A percentile compares a stretch with the other conserved stretches of the same genome.
These are phyloP conservation scores for Lactarius hatsudake DNA, from an alignment of 768 basidiomycete species.

Conservation along the genomic window DNA sequence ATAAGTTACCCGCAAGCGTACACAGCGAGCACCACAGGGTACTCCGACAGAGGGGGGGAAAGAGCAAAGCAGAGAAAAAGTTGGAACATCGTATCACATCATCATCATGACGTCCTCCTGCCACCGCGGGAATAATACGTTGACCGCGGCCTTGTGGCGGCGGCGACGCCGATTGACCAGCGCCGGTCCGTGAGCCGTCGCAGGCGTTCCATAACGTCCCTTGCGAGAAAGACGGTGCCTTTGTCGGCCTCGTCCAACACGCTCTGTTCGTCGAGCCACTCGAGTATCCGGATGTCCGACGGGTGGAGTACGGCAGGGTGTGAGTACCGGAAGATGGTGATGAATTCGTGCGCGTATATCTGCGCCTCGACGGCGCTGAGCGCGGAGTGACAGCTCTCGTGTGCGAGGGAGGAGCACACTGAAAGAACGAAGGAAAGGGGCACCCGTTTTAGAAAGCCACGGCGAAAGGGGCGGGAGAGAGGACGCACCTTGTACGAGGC, in stretches of 20 bases:
- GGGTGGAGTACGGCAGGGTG: conserved; percentile 36
- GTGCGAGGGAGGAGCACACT: conserved; percentile 23
- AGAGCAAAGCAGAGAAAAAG: neutral
- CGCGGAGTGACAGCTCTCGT: conserved; percentile 31
- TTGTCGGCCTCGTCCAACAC: conserved; percentile 37
- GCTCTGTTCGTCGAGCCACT: conserved; percentile 33
- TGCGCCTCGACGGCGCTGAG: conserved; percentile 34
- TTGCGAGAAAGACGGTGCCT: conserved; percentile 38
- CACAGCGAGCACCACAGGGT: neutral
- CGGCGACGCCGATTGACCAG: conserved; percentile 9
- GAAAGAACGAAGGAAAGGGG: neutral
- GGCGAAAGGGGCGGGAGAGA: neutral
- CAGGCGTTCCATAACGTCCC: conserved; percentile 36
- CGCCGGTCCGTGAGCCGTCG: conserved; percentile 32
- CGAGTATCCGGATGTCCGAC: conserved; percentile 37
- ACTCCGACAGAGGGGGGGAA: neutral
- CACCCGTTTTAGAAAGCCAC: neutral
- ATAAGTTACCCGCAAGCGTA: conserved; percentile 10
- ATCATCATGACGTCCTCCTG: conserved; percentile 9
- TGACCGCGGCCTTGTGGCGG: neutral
- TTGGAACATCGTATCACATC: neutral
- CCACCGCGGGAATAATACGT: conserved; percentile 2
- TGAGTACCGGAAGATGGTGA: conserved; percentile 41
- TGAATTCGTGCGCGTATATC: conserved; percentile 41
- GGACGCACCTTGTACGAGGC: conserved; percentile 29